Evolutionary conservation across 139 green algal species (phyloP), one percentile per base, ranked within the genome.

Genomic region (Chlamydomonas asymmetrica): DNA sequence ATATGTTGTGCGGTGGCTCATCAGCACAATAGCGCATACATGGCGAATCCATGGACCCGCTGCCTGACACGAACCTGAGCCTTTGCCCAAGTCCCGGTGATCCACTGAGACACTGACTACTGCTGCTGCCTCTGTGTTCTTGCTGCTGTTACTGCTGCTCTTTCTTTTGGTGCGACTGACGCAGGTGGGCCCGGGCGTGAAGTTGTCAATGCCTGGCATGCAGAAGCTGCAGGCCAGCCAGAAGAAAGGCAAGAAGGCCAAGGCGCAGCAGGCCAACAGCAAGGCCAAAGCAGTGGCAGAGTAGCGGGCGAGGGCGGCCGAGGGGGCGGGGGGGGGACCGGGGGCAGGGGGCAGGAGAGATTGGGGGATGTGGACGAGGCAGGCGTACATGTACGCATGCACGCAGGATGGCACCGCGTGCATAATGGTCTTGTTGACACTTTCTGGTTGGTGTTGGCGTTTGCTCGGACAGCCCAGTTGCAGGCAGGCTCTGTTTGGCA

Each of bases 131-230:
- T 68, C 45, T 41, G 62, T 45, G n/a, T 18, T 25, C 7, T 13
- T 68, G 62, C 35, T 31, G 32, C 32, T 32, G 39, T 25, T 56
- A n/a, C 43, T 7, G n/a, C n/a, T n/a, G n/a, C n/a, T n/a, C n/a
- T n/a, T n/a, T n/a, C n/a, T n/a, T n/a, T n/a, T n/a, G n/a, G n/a
- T n/a, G n/a, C n/a, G n/a, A n/a, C n/a, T n/a, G n/a, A n/a, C 31
- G 66, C 66, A 63, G 66, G 49, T 78, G 41, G 77, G 69, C 1
- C 70, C 78, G 2, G 71, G 66, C n/a, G 94, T 97, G 23, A 97
- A 98, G 82, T 48, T 98, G 1, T 82, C 79, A 66, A 91, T 92
- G 79, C 88, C 94, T 0, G 94, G 94, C 8, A 74, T 98, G 73
- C 89, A 91, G 49, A 96, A 97, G 79, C 68, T 97, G 25, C 86